Percentiles rank a stretch among this genome's conserved stretches.
Conservation (phyloP, 176 grass and related monocot genomes). For the Oryza coarctata region DNA sequence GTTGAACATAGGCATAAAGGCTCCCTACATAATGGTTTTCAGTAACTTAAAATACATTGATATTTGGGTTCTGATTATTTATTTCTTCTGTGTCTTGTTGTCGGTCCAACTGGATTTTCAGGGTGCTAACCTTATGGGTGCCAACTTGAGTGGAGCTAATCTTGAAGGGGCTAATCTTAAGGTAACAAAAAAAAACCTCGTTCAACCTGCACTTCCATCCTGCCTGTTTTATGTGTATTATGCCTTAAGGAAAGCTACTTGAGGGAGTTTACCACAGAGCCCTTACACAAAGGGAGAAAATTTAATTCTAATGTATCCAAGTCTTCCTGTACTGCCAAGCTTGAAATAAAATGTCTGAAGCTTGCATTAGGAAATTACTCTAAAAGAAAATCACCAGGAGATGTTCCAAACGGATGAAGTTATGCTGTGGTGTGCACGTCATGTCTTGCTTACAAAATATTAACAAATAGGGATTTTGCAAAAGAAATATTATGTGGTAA, state of each 20-base stretch:
- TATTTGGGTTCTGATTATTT: conserved; percentile 25
- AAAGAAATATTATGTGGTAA: background rate
- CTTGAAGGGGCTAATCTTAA: conserved; percentile 98
- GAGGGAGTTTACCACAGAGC: background rate
- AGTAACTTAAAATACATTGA: background rate
- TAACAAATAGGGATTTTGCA: background rate
- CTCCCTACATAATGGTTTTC: background rate
- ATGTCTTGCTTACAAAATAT: background rate
- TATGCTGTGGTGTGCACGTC: background rate
- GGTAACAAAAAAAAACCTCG: conserved; percentile 46
- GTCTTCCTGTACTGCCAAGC: background rate
- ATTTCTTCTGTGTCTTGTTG: conserved; percentile 24
- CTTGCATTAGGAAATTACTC: background rate
- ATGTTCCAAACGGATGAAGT: background rate
- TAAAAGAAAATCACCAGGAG: background rate
- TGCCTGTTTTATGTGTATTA: background rate
- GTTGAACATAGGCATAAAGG: background rate
- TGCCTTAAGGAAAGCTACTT: background rate
- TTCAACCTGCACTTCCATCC: background rate
- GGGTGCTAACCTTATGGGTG: conserved; percentile 69
- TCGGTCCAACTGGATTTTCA: conserved; percentile 45
- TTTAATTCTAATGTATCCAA: background rate
- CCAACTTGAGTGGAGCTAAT: conserved; percentile 75
- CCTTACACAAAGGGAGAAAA: background rate
- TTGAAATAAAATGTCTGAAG: conserved; percentile 11